These are phyloP conservation scores for Clitopilus passeckerianus DNA, from an alignment of 768 basidiomycete genomes.

Conservation along the genomic window DNA sequence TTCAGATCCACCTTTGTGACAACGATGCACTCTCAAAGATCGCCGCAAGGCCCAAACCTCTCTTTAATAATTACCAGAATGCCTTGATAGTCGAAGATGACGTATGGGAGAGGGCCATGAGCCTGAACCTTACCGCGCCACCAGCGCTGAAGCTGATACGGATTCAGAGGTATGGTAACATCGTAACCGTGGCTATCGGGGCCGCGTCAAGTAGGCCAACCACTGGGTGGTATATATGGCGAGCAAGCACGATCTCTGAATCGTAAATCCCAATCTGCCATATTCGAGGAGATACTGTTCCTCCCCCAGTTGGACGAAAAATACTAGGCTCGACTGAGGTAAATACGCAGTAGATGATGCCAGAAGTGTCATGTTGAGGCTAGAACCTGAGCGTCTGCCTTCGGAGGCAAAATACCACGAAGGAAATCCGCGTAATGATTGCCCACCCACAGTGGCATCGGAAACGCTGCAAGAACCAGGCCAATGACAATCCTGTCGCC, in stretches of 20 bases:
- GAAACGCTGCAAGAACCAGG: too few species aligned
- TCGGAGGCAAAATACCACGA: too few species aligned
- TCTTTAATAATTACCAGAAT: background rate
- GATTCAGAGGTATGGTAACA: slow-evolving; percentile 8
- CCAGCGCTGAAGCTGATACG: slow-evolving; percentile 9
- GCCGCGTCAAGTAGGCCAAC: slow-evolving; percentile 9
- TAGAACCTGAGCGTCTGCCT: too few species aligned
- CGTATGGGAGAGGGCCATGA: slow-evolving; percentile 2
- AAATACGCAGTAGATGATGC: too few species aligned
- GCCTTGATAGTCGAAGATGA: slow-evolving; percentile 1
- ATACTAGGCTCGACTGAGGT: background rate
- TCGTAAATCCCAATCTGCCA: slow-evolving; percentile 2
- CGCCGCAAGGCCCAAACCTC: background rate
- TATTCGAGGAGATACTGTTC: too few species aligned
- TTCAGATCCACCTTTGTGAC: background rate
- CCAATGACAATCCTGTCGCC: too few species aligned
- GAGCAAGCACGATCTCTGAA: slow-evolving; percentile 11
- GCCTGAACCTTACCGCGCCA: slow-evolving; percentile 7
- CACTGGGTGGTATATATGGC: slow-evolving; percentile 12
- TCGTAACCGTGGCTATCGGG: slow-evolving; percentile 12
- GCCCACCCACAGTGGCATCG: too few species aligned
- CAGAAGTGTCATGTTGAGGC: too few species aligned
- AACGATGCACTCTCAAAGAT: background rate
- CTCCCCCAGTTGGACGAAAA: background rate
- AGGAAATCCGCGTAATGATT: too few species aligned